phyloP scores from a whole-genome alignment of 495 filamentous ascomycete genomes.

The Neurospora sp. region DNA sequence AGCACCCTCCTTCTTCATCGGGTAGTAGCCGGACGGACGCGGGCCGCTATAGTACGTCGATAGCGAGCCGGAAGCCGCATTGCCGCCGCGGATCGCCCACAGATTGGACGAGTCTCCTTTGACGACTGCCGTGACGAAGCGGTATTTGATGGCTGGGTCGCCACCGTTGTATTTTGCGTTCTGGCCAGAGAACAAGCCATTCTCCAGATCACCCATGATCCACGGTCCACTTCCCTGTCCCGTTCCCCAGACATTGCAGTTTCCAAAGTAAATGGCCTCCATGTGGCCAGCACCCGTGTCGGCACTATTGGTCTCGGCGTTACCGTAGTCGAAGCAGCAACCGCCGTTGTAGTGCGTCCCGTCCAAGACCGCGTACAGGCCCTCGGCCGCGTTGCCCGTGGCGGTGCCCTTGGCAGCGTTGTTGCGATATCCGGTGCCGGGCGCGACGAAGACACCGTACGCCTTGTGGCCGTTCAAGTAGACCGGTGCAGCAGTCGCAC shows the following conservation, averaged over 20 bases:
- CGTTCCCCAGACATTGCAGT: conserved; percentile 37
- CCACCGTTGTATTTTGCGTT: conserved; percentile 28
- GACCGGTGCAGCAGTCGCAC: conserved; percentile 47
- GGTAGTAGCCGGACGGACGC: background rate
- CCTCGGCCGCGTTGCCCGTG: conserved; percentile 43
- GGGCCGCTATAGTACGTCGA: conserved; percentile 50
- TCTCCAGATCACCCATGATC: conserved; percentile 54
- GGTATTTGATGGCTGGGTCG: conserved; percentile 37
- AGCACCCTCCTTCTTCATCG: background rate
- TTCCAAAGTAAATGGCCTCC: conserved; percentile 53
- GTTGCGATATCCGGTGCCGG: conserved; percentile 21
- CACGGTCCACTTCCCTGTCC: conserved; percentile 47
- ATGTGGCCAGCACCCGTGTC: conserved; percentile 51
- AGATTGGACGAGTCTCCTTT: conserved; percentile 38
- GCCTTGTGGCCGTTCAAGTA: conserved; percentile 48
- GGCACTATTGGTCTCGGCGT: conserved; percentile 42
- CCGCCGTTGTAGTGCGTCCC: conserved; percentile 13
- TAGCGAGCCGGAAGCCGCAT: conserved; percentile 42
- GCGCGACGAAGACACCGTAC: conserved; percentile 49
- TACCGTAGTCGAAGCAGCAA: conserved; percentile 56
- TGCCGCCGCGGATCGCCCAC: conserved; percentile 46
- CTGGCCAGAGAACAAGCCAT: background rate
- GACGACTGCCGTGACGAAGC: conserved; percentile 43
- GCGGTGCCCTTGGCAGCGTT: conserved; percentile 40
- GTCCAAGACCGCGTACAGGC: conserved; percentile 51